phyloP scores from a whole-genome alignment of 371 early-diverging fungal genomes.

The Mucor mucedo region DNA sequence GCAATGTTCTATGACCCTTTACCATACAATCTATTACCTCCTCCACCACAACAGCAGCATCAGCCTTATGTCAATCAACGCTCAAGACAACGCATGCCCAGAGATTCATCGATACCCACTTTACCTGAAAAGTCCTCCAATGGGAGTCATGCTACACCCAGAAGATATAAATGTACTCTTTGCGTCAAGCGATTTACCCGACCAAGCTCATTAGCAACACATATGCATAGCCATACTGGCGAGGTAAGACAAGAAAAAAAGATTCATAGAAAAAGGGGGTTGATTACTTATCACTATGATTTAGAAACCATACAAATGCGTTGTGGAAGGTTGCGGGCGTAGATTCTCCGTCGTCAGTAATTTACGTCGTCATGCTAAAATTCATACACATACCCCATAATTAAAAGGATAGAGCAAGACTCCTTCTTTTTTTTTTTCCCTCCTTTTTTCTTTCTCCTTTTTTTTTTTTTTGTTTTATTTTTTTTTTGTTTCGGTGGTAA shows the following conservation, averaged over 20 bases:
- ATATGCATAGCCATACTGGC: slow-evolving; percentile 46
- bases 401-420: background rate
- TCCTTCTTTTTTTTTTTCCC: background rate
- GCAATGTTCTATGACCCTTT: slow-evolving; percentile 1
- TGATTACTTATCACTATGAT: background rate
- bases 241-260: slow-evolving; percentile 42
- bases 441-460: background rate
- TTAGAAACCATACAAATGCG: slow-evolving; percentile 41
- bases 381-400: slow-evolving; percentile 24
- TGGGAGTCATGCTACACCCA: slow-evolving; percentile 14
- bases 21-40: slow-evolving; percentile 5
- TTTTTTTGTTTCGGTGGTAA: slow-evolving; percentile 16
- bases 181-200: slow-evolving; percentile 42
- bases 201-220: slow-evolving; percentile 41
- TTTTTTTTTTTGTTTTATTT: too few relatives aligned
- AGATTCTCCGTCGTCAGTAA: slow-evolving; percentile 41
- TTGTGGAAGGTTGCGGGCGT: slow-evolving; percentile 35
- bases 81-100: slow-evolving; percentile 9
- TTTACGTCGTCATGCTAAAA: slow-evolving; percentile 40
- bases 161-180: slow-evolving; percentile 38
- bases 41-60: background rate
- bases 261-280: background rate
- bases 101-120: background rate
- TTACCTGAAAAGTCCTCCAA: background rate
- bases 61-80: background rate